Base-by-base conservation (phyloP, 768 basidiomycete species). In the Lactarius quietus region DNA sequence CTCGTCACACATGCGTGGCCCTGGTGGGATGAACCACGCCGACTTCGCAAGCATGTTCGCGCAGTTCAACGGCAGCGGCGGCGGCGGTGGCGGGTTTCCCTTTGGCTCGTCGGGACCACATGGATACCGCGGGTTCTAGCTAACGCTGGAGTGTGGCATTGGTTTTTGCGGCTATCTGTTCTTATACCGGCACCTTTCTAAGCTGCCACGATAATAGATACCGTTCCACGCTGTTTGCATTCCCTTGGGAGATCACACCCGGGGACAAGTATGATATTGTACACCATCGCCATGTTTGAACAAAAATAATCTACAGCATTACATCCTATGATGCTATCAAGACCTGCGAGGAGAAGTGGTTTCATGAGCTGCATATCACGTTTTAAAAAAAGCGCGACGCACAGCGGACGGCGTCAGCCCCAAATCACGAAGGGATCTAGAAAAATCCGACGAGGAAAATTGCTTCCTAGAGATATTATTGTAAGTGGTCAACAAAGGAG, bases 341-440 rank as follows among this genome's bases (percentile, higher is more conserved):
- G n/a, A 66, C 65, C 65, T 66, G 43, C 14, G 15, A 57, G 38
- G 23, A 31, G 29, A 41, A 43, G 18, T 20, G 6, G 38, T 15
- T 23, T n/a, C 14, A 4, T 57, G 20, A 57, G 59, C 26, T 8
- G 14, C 23, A 29, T 17, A 26, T 10, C 2, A 2, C 10, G 29
- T 18, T 23, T 35, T 26, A 57, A 41, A 38, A 33, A 60, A 56
- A 18, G 45, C n/a, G 6, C 12, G 8, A 78, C 83, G 62, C 75
- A 94, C 94, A 59, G 95, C 94, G 61, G 93, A 95, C 1, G 95
- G 95, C 23, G 93, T 95, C 66, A 98, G 78, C 6, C 93, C 95
- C 33, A 96, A 83, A 62, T 93, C 91, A 64, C 85, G 85, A 69
- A 98, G 74, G 26, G 88, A 87, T 74, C 87, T 89, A n/a, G 82